phyloP scores from a whole-genome alignment of 2,329 filamentous ascomycete species.

The Septoria petroselini region DNA sequence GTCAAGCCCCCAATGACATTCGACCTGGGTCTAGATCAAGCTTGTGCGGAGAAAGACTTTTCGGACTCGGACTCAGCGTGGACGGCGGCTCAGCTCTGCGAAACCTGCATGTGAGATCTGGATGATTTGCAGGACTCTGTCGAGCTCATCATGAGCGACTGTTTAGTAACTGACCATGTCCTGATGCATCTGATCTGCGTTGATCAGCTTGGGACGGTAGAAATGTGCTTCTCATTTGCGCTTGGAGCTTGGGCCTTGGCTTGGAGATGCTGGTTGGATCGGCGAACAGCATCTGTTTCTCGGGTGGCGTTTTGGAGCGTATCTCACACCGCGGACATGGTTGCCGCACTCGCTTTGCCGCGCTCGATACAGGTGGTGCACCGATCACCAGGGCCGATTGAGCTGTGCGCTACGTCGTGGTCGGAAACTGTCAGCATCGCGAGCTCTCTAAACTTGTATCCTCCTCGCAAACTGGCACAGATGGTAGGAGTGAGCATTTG shows the following conservation, averaged over 20 bases:
- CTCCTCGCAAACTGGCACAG: too few relatives aligned
- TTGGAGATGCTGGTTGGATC: not conserved
- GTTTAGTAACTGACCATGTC: too few relatives aligned
- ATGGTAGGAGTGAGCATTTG: too few relatives aligned
- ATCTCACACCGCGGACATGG: constrained; percentile 1
- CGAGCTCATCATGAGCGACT: too few relatives aligned
- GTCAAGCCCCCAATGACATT: not conserved
- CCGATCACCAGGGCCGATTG: not conserved
- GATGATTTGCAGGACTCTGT: not conserved
- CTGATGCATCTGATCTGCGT: too few relatives aligned
- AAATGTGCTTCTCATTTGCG: not conserved
- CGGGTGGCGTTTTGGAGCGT: constrained; percentile 1
- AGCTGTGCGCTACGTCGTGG: not conserved
- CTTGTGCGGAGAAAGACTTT: constrained; percentile 1
- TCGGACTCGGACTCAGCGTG: constrained; percentile 1
- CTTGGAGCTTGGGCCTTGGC: constrained; percentile 3
- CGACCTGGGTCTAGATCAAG: constrained; percentile 5
- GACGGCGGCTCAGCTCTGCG: too few relatives aligned
- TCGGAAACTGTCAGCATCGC: too few relatives aligned
- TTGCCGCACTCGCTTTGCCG: not conserved
- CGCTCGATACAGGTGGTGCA: not conserved
- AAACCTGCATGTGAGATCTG: too few relatives aligned
- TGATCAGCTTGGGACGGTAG: too few relatives aligned
- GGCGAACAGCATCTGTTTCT: not conserved
- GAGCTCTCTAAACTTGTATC: too few relatives aligned